A percentile compares a stretch with the other conserved stretches of the same genome.
Evolutionary conservation across 352 stramenopile species (phyloP).

Genomic region (Phytophthora capsici): DNA sequence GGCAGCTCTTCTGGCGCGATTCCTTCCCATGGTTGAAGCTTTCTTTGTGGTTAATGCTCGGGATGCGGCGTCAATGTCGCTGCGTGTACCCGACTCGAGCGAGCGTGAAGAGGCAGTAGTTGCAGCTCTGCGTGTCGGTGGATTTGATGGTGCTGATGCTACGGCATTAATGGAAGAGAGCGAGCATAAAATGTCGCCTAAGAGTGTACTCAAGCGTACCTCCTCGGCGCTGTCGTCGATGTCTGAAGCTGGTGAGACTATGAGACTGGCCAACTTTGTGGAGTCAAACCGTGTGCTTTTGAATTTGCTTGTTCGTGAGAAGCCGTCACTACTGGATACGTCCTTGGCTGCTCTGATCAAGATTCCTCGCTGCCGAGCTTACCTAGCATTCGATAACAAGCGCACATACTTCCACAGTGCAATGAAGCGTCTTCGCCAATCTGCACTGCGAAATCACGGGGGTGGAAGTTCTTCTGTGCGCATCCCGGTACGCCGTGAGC

Average conservation of each 20-base stretch:
- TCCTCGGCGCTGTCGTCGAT: constrained; percentile 48
- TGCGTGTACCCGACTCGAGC: constrained; percentile 72
- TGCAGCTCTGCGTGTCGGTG: constrained; percentile 67
- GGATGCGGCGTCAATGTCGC: constrained; percentile 79
- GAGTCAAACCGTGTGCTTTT: constrained; percentile 96
- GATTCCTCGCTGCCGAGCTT: constrained; percentile 93
- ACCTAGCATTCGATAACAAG: constrained; percentile 99
- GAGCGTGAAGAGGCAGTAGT: constrained; percentile 84
- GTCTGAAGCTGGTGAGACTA: constrained; percentile 67
- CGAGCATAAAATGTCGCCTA: constrained; percentile 40
- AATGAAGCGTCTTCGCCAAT: constrained; percentile 91
- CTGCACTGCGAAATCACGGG: constrained; percentile 84
- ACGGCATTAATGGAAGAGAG: constrained; percentile 32
- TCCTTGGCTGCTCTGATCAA: constrained; percentile 96
- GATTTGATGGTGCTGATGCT: constrained; percentile 55
- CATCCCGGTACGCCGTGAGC: constrained; percentile 92
- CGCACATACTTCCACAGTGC: constrained; percentile 98
- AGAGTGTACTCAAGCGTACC: constrained; percentile 40
- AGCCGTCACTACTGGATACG: constrained; percentile 96
- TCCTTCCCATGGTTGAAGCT: constrained; percentile 97
- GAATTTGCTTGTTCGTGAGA: constrained; percentile 97
- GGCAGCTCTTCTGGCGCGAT: constrained; percentile 95
- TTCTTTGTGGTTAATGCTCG: constrained; percentile 99
- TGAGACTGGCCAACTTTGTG: constrained; percentile 93
- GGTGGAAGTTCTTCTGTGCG: constrained; percentile 91